Evolutionary conservation across 2,329 filamentous ascomycete genomes (phyloP).

Genomic region (Alternaria gaisen): DNA sequence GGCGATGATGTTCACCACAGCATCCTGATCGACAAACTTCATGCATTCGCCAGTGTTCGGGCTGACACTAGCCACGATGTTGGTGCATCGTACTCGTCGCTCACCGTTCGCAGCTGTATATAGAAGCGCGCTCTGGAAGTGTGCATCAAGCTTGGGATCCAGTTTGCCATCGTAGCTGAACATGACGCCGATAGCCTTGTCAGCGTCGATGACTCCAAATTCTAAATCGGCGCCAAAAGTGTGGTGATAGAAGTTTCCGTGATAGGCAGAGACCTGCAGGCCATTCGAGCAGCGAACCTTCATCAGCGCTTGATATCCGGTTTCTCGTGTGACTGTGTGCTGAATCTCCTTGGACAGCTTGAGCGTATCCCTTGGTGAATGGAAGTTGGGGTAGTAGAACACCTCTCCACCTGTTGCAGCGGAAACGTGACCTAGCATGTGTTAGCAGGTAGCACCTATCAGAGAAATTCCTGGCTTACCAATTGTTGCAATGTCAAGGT

Average conservation of each 20-base stretch:
- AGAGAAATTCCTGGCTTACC: conserved; percentile 59
- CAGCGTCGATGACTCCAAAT: conserved; percentile 88
- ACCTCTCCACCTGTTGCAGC: conserved; percentile 92
- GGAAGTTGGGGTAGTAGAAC: conserved; percentile 97
- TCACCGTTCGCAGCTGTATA: conserved; percentile 93
- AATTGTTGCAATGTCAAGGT: conserved; percentile 91
- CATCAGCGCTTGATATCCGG: conserved; percentile 95
- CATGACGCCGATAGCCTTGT: conserved; percentile 90
- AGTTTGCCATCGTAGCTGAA: conserved; percentile 97
- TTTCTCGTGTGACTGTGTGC: conserved; percentile 87
- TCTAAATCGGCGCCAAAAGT: conserved; percentile 95
- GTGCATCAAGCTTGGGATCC: conserved; percentile 94
- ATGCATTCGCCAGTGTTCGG: conserved; percentile 83
- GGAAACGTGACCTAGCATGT: conserved; percentile 74
- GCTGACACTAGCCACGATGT: conserved; percentile 90
- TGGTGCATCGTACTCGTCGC: conserved; percentile 89
- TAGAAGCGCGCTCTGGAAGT: conserved; percentile 94
- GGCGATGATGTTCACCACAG: conserved; percentile 84
- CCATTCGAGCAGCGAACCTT: conserved; percentile 98
- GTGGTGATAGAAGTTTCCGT: conserved; percentile 96
- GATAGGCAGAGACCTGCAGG: conserved; percentile 90
- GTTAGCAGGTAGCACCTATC: conserved; percentile 8
- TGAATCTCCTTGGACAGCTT: conserved; percentile 86
- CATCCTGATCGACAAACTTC: conserved; percentile 96
- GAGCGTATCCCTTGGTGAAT: conserved; percentile 82